Conservation (phyloP, 805 yeast species). For the Nakazawaea wyomingensis region DNA sequence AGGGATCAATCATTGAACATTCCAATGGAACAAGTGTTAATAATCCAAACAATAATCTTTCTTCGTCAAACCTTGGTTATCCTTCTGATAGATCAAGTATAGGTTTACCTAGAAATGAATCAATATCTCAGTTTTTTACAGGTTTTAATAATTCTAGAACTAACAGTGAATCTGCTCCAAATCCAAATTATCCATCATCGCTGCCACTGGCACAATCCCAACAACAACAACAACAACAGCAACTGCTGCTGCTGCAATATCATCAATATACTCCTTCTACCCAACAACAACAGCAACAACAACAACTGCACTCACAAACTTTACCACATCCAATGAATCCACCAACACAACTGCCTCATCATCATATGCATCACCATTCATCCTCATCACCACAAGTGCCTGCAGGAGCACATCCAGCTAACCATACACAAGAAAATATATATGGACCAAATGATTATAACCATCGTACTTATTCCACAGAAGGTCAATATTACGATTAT, state of each 20-base stretch:
- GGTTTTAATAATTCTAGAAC: conserved; percentile 7
- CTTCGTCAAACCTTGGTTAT: neutral
- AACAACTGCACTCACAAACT: neutral
- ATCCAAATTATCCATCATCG: conserved; percentile 5
- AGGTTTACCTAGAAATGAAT: conserved; percentile 9
- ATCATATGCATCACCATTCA: neutral
- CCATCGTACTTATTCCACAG: conserved; percentile 8
- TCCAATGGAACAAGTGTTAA: neutral
- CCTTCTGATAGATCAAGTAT: neutral
- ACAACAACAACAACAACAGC: conserved; percentile 1
- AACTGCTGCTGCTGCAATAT: neutral
- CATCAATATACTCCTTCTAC: conserved; percentile 1
- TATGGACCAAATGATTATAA: conserved; percentile 3
- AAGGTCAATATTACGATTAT: conserved; percentile 9
- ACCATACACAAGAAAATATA: neutral
- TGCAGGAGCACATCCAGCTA: neutral
- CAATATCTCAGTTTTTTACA: conserved; percentile 11
- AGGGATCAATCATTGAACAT: conserved; percentile 8
- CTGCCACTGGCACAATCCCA: neutral
- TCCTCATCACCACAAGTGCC: neutral
- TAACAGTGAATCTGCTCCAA: conserved; percentile 1
- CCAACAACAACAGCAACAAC: conserved; percentile 3
- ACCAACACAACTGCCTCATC: conserved; percentile 7
- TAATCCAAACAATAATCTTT: neutral
- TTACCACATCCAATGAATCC: conserved; percentile 9